phyloP scores from a whole-genome alignment of 805 yeast species.

The Yarrowia keelungensis region DNA sequence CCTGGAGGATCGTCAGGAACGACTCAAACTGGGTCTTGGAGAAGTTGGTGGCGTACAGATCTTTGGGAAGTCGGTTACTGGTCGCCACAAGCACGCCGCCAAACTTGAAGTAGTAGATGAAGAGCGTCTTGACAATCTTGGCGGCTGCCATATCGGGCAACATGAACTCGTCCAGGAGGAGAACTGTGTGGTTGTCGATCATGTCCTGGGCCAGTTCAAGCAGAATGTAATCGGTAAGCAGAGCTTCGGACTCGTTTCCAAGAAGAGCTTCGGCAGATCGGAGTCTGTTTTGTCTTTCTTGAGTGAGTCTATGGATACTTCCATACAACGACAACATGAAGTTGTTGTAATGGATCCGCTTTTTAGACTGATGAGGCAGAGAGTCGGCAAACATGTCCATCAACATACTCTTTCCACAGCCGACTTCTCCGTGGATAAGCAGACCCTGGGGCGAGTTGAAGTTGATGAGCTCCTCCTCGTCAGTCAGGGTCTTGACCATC shows the following conservation, averaged over 20 bases:
- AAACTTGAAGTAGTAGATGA: slow-evolving; percentile 71
- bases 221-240: slow-evolving; percentile 65
- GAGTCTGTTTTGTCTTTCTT: slow-evolving; percentile 53
- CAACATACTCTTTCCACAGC: slow-evolving; percentile 77
- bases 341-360: slow-evolving; percentile 74
- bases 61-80: slow-evolving; percentile 72
- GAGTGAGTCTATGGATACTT: slow-evolving; percentile 64
- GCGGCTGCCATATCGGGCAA: slow-evolving; percentile 79
- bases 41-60: slow-evolving; percentile 70
- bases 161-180: slow-evolving; percentile 77
- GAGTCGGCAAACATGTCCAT: slow-evolving; percentile 74
- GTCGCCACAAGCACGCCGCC: slow-evolving; percentile 82
- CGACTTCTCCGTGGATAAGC: slow-evolving; percentile 58
- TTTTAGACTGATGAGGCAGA: slow-evolving; percentile 66
- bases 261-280: slow-evolving; percentile 43
- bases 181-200: slow-evolving; percentile 62
- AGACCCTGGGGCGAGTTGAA: slow-evolving; percentile 70
- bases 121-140: slow-evolving; percentile 66
- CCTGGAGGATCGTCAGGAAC: slow-evolving; percentile 62
- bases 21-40: slow-evolving; percentile 62
- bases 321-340: slow-evolving; percentile 72
- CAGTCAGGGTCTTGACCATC: slow-evolving; percentile 59
- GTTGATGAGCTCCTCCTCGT: slow-evolving; percentile 64
- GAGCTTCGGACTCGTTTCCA: slow-evolving; percentile 44
- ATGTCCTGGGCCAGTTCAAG: slow-evolving; percentile 72